phyloP scores from a whole-genome alignment of 441 rosid species.

The Gossypium gossypioides region DNA sequence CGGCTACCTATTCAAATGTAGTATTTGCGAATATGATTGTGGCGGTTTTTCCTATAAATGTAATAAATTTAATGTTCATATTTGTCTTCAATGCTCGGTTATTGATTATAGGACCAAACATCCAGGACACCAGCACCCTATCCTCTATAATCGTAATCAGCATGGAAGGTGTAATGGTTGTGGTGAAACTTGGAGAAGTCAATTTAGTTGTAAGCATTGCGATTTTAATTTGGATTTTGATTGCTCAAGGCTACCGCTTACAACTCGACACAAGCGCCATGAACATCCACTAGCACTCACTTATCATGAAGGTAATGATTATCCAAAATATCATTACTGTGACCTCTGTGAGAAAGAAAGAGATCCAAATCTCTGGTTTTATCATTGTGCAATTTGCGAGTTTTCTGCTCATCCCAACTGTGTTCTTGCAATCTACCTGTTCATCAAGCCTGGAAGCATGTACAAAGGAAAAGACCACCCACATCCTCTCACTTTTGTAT shows the following conservation, averaged over 20 bases:
- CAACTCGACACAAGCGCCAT: not conserved
- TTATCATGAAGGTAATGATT: not conserved
- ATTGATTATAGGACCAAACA: not conserved
- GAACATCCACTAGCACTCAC: not conserved
- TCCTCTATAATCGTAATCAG: not conserved
- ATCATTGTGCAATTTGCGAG: not conserved
- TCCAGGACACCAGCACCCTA: not conserved
- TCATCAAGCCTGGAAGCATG: not conserved
- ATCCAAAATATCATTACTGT: not conserved
- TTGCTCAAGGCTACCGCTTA: not conserved
- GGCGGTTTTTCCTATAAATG: not conserved
- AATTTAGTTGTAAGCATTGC: not conserved
- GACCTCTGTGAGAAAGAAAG: not conserved
- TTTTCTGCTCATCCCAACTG: not conserved
- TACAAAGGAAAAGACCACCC: not conserved
- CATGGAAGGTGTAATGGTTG: not conserved
- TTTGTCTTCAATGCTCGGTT: not conserved
- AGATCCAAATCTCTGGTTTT: not conserved
- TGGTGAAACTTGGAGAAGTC: not conserved
- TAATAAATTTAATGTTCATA: not conserved
- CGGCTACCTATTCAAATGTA: not conserved
- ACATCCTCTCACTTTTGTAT: not conserved
- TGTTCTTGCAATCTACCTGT: not conserved
- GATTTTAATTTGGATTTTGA: not conserved
- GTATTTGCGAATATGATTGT: not conserved